A percentile compares a stretch with the other conserved stretches of the same genome.
phyloP scores from a whole-genome alignment of 1,284 basidiomycete genomes.

The Thecaphora thlaspeos region DNA sequence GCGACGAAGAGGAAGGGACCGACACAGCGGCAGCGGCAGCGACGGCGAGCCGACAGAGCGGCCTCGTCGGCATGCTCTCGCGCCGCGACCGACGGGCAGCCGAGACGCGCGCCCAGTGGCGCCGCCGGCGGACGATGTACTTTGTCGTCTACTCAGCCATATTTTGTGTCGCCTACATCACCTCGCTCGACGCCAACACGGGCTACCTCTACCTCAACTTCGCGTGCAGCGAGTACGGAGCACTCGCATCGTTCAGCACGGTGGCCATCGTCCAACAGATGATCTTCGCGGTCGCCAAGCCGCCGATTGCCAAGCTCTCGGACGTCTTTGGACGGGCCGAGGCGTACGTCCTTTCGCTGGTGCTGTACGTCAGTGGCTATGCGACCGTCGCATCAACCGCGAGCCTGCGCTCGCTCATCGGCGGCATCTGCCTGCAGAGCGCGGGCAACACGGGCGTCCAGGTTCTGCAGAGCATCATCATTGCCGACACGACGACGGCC shows the following conservation, averaged over 20 bases:
- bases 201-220: slow-evolving; percentile 60
- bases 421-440: slow-evolving; percentile 63
- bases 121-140: slow-evolving; percentile 24
- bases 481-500: slow-evolving; percentile 75
- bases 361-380: slow-evolving; percentile 63
- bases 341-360: slow-evolving; percentile 65
- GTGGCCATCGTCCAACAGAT: slow-evolving; percentile 56
- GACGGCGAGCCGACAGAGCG: too few relatives aligned
- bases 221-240: slow-evolving; percentile 54
- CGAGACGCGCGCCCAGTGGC: slow-evolving; percentile 19
- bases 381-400: slow-evolving; percentile 69
- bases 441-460: slow-evolving; percentile 57
- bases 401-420: slow-evolving; percentile 63
- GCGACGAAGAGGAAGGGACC: slow-evolving; percentile 9
- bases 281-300: slow-evolving; percentile 69
- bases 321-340: slow-evolving; percentile 66
- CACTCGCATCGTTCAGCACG: slow-evolving; percentile 59
- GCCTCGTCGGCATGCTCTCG: slow-evolving; percentile 9
- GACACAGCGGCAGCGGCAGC: too few relatives aligned
- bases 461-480: slow-evolving; percentile 61
- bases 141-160: slow-evolving; percentile 59
- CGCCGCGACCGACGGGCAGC: slow-evolving; percentile 12
- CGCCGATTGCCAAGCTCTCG: slow-evolving; percentile 75
- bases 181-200: slow-evolving; percentile 64
- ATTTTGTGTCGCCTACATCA: slow-evolving; percentile 68